Conservation (phyloP, 1,284 basidiomycete genomes). For the Ustilago xerochloae region DNA sequence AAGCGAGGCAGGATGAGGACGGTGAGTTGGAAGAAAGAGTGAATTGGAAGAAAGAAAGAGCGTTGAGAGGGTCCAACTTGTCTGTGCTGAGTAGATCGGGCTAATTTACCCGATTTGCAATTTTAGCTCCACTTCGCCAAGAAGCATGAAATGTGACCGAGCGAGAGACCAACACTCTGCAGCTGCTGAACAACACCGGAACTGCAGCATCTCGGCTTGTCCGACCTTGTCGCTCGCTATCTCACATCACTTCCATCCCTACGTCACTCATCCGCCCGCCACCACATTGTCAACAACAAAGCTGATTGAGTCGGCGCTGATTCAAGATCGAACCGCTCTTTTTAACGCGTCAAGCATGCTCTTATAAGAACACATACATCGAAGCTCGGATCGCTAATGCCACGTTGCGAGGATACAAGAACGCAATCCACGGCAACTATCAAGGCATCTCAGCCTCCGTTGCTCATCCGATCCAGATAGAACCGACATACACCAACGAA, state of each 20-base stretch:
- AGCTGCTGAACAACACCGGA: neutral
- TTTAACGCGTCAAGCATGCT: neutral
- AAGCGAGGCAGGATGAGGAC: neutral
- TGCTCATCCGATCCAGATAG: neutral
- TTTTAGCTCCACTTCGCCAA: slow-evolving; percentile 13
- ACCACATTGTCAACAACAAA: neutral
- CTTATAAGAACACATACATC: neutral
- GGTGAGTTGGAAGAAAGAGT: neutral
- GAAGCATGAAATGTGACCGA: slow-evolving; percentile 3
- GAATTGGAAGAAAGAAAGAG: neutral
- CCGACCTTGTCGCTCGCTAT: neutral
- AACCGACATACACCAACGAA: neutral
- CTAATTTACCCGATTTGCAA: neutral
- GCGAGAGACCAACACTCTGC: slow-evolving; percentile 19
- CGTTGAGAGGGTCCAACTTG: too few relatives aligned
- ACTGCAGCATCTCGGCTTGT: neutral
- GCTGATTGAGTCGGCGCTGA: neutral
- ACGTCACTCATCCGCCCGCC: neutral
- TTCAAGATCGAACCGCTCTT: neutral
- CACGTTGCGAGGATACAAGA: too few relatives aligned
- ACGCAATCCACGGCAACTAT: too few relatives aligned
- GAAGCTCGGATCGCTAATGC: neutral
- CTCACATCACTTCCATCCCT: neutral
- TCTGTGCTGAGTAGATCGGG: slow-evolving; percentile 5
- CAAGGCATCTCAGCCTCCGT: too few relatives aligned